Evolutionary conservation across 768 basidiomycete species (phyloP).

Genomic region (Boletus huronensis): DNA sequence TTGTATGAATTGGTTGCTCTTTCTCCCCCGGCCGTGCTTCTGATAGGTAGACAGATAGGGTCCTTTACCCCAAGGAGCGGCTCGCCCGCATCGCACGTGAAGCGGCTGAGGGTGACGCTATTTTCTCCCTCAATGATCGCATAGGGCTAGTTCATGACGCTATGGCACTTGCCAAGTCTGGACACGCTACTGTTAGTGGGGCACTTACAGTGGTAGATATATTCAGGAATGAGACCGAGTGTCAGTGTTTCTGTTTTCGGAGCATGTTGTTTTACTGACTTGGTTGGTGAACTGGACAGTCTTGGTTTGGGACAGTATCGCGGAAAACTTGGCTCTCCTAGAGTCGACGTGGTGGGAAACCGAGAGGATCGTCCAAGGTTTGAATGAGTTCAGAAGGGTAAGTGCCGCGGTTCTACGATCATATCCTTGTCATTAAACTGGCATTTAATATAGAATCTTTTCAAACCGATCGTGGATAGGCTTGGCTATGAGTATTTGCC

Average conservation of each 20-base stretch:
- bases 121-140: constrained; percentile 80
- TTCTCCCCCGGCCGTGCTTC: not conserved
- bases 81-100: constrained; percentile 75
- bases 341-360: constrained; percentile 83
- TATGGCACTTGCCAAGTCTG: constrained; percentile 76
- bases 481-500: constrained; percentile 75
- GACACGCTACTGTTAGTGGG: constrained; percentile 71
- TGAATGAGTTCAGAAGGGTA: constrained; percentile 63
- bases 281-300: constrained; percentile 39
- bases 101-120: constrained; percentile 60
- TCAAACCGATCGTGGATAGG: constrained; percentile 70
- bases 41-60: constrained; percentile 55
- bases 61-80: constrained; percentile 79
- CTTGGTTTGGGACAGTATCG: constrained; percentile 77
- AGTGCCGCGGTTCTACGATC: constrained; percentile 18
- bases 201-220: constrained; percentile 69
- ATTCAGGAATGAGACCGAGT: constrained; percentile 73
- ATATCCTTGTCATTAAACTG: not conserved
- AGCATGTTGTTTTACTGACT: not conserved
- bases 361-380: constrained; percentile 43
- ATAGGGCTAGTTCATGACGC: constrained; percentile 87
- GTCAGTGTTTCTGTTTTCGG: constrained; percentile 38
- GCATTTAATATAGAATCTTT: constrained; percentile 45
- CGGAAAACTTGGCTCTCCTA: constrained; percentile 51
- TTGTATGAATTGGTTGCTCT: constrained; percentile 51